Evolutionary conservation across 345 rosid genomes (phyloP).

Genomic region (Cochlearia excelsa): DNA sequence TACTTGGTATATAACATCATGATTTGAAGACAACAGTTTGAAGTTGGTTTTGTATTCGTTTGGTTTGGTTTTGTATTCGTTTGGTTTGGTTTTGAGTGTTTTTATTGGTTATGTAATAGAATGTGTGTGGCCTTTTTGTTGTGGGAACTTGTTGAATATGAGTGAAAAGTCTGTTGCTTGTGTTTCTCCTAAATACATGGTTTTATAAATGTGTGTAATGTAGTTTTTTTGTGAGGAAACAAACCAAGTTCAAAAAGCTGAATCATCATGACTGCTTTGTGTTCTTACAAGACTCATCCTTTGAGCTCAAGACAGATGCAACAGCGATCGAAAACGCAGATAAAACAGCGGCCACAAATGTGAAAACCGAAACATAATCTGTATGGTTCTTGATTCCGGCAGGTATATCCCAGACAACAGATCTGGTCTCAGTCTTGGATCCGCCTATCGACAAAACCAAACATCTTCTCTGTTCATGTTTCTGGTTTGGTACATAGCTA

Average conservation of each 20-base stretch:
- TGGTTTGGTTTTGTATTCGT: slow-evolving; percentile 3
- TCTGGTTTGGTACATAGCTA: slow-evolving; percentile 35
- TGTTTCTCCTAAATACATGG: slow-evolving; percentile 7
- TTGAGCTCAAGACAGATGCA: slow-evolving; percentile 42
- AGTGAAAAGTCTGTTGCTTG: slow-evolving; percentile 13
- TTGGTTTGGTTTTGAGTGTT: not conserved
- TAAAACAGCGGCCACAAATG: slow-evolving; percentile 47
- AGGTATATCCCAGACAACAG: slow-evolving; percentile 63
- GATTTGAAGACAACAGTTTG: slow-evolving; percentile 21
- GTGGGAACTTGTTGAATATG: slow-evolving; percentile 33
- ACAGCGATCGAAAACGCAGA: slow-evolving; percentile 46
- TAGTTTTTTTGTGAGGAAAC: slow-evolving; percentile 9
- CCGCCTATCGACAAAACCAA: slow-evolving; percentile 35
- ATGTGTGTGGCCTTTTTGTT: slow-evolving; percentile 21
- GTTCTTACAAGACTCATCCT: slow-evolving; percentile 23
- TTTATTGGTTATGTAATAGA: slow-evolving; percentile 18
- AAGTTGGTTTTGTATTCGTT: slow-evolving; percentile 21
- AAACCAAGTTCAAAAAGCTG: slow-evolving; percentile 6
- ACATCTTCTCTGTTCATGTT: slow-evolving; percentile 37
- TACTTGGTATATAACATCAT: slow-evolving; percentile 24
- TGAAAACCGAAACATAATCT: slow-evolving; percentile 48
- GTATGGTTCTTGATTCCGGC: slow-evolving; percentile 51
- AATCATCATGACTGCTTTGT: slow-evolving; percentile 25
- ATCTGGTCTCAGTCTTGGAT: slow-evolving; percentile 18
- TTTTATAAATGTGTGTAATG: not conserved